Evolutionary conservation across 768 basidiomycete genomes (phyloP).

Genomic region (Ramaria sp.): DNA sequence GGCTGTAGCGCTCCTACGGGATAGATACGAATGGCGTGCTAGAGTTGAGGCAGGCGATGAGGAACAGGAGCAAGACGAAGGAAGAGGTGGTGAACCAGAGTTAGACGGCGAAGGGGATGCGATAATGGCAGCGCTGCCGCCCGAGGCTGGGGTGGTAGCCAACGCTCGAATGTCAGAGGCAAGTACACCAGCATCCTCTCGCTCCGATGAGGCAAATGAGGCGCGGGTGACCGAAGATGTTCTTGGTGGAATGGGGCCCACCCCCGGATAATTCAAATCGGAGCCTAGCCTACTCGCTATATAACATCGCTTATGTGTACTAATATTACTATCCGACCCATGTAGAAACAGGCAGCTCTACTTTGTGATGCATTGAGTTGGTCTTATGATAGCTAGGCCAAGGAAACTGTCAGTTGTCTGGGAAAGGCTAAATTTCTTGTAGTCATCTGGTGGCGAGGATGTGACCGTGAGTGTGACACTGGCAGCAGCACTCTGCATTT

Average conservation of each 20-base stretch:
- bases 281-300: too few relatives aligned
- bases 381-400: too few relatives aligned
- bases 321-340: too few relatives aligned
- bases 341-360: too few relatives aligned
- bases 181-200: constrained; percentile 3
- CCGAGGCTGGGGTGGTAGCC: background rate
- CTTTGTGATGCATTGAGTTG: too few relatives aligned
- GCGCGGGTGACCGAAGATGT: constrained; percentile 3
- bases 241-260: background rate
- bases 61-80: constrained; percentile 34
- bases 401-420: too few relatives aligned
- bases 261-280: background rate
- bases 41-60: constrained; percentile 55
- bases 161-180: constrained; percentile 1
- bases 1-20: constrained; percentile 66
- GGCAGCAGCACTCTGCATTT: too few relatives aligned
- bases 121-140: background rate
- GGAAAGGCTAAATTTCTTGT: too few relatives aligned
- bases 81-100: background rate
- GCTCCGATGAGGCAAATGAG: constrained; percentile 1
- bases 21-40: constrained; percentile 76
- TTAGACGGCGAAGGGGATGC: background rate
- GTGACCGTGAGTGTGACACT: too few relatives aligned
- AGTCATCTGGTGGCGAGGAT: too few relatives aligned
- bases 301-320: too few relatives aligned